Evolutionary conservation across 2,329 filamentous ascomycete genomes (phyloP), one percentile per base, ranked within the genome.

Genomic region (Fusarium pilosicola): DNA sequence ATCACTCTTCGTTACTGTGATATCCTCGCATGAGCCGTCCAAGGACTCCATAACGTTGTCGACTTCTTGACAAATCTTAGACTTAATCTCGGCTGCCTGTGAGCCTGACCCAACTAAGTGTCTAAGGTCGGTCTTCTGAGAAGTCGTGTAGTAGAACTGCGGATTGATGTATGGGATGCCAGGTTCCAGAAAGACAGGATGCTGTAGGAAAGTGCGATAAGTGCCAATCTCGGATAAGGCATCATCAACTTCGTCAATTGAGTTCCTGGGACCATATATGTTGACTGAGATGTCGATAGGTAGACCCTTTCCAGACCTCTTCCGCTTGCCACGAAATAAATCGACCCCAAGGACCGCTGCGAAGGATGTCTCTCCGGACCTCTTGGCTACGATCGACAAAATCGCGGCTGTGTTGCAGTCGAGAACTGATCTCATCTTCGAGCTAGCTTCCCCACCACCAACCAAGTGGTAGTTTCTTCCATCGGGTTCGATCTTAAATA

Each of bases 401-500:
- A 44, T 38, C 1, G 62, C 26, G 2, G 28, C 42, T n/a, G 48
- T 68, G 18, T 48, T 5, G 1, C 48, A 68, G 12, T 68, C 55
- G 1, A 68, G 63, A 10, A 68, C 38, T 0, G 56, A 24, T 15
- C 26, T 20, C 7, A 67, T 34, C 34, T 67, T 61, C 0, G 17
- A 8, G 6, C 3, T 34, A 0, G 18, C 0, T 7, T 30, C 44
- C 4, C 5, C 3, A 0, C 6, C 30, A 6, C 2, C 22, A 15
- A 22, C 3, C 14, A 68, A 5, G 11, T n/a, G 36, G 26, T 39
- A 15, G 0, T 3, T 26, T 14, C 39, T 5, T 12, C 34, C 22
- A 0, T 18, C 14, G 4, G 52, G 6, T 4, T 55, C 41, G 0
- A 61, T 20, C 0, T 30, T 11, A 5, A 67, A 28, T 8, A 22